These are phyloP conservation scores for Persicaria tinctoria DNA, from an alignment of 148 eudicot species.

Conservation along the genomic window DNA sequence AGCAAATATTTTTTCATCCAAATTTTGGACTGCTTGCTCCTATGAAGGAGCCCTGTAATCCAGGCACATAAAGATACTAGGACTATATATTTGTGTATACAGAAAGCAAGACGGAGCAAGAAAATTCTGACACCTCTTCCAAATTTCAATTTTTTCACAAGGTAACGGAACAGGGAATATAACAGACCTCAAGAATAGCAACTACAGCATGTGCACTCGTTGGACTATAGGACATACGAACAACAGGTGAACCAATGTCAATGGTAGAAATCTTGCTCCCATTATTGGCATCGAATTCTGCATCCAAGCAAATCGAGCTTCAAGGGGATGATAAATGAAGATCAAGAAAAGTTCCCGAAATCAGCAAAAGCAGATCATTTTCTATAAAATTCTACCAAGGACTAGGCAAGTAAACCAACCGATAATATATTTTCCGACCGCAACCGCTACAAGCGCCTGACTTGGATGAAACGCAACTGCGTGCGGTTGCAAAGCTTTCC, in stretches of 20 bases:
- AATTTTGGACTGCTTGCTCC: not conserved
- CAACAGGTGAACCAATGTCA: constrained; percentile 77
- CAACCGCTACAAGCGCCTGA: constrained; percentile 69
- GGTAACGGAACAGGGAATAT: not conserved
- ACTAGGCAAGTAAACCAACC: constrained; percentile 28
- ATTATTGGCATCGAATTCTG: constrained; percentile 88
- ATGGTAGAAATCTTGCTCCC: constrained; percentile 91
- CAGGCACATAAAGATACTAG: not conserved
- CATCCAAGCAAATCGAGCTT: constrained; percentile 15
- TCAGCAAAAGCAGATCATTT: not conserved
- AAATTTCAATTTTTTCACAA: not conserved
- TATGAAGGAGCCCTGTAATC: not conserved
- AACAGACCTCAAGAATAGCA: constrained; percentile 82
- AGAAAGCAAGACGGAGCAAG: not conserved
- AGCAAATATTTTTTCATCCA: not conserved
- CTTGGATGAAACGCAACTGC: constrained; percentile 90
- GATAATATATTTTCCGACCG: constrained; percentile 66
- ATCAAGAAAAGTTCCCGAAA: not conserved
- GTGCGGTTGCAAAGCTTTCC: constrained; percentile 84
- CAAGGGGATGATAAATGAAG: not conserved
- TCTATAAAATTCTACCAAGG: not conserved
- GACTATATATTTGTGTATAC: not conserved
- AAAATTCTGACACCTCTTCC: not conserved
- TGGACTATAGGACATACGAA: constrained; percentile 89
- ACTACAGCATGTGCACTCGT: constrained; percentile 70